phyloP scores from a whole-genome alignment of 257 asterid species.

The Haberlea rhodopensis region DNA sequence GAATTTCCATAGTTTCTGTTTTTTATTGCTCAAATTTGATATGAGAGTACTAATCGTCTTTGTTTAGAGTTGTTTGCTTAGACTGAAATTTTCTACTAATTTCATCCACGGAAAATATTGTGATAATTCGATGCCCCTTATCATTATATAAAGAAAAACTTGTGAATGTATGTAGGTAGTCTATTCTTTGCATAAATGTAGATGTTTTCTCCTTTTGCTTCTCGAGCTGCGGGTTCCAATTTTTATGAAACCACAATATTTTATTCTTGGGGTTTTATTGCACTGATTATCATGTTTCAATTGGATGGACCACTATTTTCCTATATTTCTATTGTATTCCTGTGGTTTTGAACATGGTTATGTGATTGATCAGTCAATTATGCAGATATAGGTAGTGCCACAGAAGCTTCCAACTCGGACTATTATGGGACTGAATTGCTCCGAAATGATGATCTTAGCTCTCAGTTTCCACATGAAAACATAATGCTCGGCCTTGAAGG shows the following conservation, averaged over 20 bases:
- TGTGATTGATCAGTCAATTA: slow-evolving; percentile 29
- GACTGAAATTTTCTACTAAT: slow-evolving; percentile 3
- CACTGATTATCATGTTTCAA: not conserved
- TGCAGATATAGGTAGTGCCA: slow-evolving; percentile 28
- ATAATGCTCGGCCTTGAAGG: slow-evolving; percentile 46
- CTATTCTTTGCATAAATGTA: slow-evolving; percentile 3
- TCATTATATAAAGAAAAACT: slow-evolving; percentile 8
- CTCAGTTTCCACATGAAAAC: slow-evolving; percentile 48
- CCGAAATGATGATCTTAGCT: slow-evolving; percentile 40
- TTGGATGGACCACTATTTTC: not conserved
- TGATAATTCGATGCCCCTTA: slow-evolving; percentile 17
- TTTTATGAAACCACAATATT: not conserved
- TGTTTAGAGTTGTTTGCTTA: not conserved
- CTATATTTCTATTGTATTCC: slow-evolving; percentile 9
- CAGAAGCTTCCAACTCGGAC: slow-evolving; percentile 34
- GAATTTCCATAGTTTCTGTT: slow-evolving; percentile 12
- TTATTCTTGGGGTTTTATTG: not conserved
- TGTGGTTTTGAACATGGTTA: slow-evolving; percentile 27
- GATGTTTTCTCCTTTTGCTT: not conserved
- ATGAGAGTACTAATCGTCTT: slow-evolving; percentile 10
- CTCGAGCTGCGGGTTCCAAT: slow-evolving; percentile 9
- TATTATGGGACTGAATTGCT: slow-evolving; percentile 28
- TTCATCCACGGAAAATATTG: slow-evolving; percentile 10
- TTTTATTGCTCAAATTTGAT: slow-evolving; percentile 7
- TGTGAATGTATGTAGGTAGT: slow-evolving; percentile 10